phyloP scores from a whole-genome alignment of 2,329 filamentous ascomycete species.

The Pseudocercospora fuligena region DNA sequence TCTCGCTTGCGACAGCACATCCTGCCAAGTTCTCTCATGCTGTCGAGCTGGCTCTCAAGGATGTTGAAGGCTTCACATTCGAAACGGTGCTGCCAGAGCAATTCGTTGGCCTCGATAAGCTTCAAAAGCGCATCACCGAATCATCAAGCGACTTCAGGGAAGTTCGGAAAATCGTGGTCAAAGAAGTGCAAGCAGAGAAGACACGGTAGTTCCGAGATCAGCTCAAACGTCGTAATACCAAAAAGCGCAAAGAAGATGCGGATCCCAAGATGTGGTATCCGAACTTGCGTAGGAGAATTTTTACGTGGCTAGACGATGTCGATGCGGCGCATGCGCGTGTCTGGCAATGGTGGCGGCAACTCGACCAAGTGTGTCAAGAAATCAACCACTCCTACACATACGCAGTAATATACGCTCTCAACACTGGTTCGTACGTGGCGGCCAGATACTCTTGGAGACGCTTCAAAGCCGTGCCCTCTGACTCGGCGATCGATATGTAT shows the following conservation, averaged over 20 bases:
- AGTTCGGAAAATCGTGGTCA: slow-evolving; percentile 75
- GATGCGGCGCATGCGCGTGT: no score
- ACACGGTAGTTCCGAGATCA: slow-evolving; percentile 2
- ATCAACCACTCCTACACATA: neutral
- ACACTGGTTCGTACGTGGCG: neutral
- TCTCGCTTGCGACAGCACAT: slow-evolving; percentile 90
- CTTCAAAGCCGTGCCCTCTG: neutral
- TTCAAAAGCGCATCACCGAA: slow-evolving; percentile 73
- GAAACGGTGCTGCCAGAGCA: slow-evolving; percentile 77
- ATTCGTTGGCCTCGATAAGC: slow-evolving; percentile 77
- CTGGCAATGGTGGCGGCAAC: no score
- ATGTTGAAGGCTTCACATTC: slow-evolving; percentile 76
- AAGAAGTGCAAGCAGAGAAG: slow-evolving; percentile 64
- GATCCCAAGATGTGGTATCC: neutral
- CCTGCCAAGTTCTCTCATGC: slow-evolving; percentile 92
- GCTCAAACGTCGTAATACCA: neutral
- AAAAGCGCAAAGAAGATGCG: neutral
- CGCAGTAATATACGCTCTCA: neutral
- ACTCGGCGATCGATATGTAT: no score
- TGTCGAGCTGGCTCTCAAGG: slow-evolving; percentile 77
- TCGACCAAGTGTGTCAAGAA: neutral
- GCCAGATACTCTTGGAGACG: neutral
- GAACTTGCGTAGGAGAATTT: neutral
- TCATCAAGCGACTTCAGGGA: slow-evolving; percentile 73
- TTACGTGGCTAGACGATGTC: neutral